phyloP scores from a whole-genome alignment of 23 red algal species.

The Gracilaria domingensis region DNA sequence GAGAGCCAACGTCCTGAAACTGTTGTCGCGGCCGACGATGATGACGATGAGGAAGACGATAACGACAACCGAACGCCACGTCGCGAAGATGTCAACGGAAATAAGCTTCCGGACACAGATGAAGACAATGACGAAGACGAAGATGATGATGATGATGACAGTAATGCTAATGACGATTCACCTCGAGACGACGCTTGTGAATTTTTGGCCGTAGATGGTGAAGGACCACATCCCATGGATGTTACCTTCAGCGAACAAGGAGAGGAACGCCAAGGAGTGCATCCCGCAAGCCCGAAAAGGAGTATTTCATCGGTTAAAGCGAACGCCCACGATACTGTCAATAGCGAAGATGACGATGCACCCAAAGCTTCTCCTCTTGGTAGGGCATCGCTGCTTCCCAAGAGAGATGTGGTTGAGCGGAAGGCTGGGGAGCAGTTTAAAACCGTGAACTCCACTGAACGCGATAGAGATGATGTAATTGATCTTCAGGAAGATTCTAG shows the following conservation, averaged over 20 bases:
- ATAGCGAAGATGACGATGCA: neutral
- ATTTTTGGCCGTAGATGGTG: neutral
- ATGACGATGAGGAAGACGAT: neutral
- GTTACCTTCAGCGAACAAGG: slow-evolving; percentile 23
- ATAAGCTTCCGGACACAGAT: neutral
- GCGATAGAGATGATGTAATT: neutral
- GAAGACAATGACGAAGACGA: slow-evolving; percentile 45
- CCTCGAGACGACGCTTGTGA: neutral
- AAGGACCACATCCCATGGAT: slow-evolving; percentile 2
- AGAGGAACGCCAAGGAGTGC: neutral
- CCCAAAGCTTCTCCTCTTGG: neutral
- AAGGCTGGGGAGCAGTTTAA: neutral
- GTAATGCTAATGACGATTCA: no score
- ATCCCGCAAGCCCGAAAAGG: neutral
- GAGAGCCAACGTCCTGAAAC: slow-evolving; percentile 22
- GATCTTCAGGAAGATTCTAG: slow-evolving; percentile 10
- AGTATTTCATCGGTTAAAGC: neutral
- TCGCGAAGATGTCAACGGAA: neutral
- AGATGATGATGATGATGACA: neutral
- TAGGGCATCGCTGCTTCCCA: neutral
- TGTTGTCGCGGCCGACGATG: neutral
- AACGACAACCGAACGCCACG: neutral
- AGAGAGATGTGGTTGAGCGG: neutral
- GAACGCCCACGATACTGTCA: neutral
- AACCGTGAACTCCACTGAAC: neutral